A percentile compares a stretch with the other conserved stretches of the same genome.
Conservation (phyloP, 768 basidiomycete species). For the Russula olivacea region DNA sequence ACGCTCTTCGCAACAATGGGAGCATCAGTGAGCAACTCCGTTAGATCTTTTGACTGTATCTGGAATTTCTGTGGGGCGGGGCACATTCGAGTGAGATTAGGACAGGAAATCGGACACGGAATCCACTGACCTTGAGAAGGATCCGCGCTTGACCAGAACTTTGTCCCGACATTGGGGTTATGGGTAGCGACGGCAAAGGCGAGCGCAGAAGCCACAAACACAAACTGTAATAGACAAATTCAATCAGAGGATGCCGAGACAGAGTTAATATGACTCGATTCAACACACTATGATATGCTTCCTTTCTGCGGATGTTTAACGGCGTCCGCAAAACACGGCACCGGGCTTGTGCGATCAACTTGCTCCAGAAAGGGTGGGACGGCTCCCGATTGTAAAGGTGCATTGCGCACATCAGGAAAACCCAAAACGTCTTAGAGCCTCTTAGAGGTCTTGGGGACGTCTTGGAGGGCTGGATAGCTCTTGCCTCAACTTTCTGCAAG, state of each 20-base stretch:
- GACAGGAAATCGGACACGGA: neutral
- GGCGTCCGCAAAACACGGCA: conserved; percentile 42
- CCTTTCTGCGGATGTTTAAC: conserved; percentile 45
- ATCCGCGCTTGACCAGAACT: conserved; percentile 37
- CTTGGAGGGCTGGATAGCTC: too few species aligned
- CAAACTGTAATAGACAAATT: conserved; percentile 12
- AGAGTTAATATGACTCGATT: neutral
- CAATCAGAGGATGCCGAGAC: neutral
- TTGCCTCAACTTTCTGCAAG: too few species aligned
- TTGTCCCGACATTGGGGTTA: conserved; percentile 20
- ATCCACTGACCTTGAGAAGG: conserved; percentile 43
- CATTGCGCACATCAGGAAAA: too few species aligned
- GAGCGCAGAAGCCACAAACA: conserved; percentile 23
- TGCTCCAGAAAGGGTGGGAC: conserved; percentile 35
- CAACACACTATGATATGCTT: conserved; percentile 47
- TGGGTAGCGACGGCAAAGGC: conserved; percentile 20
- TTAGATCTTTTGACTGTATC: conserved; percentile 32
- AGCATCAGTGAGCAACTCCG: conserved; percentile 30
- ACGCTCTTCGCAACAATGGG: conserved; percentile 33
- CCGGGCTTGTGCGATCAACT: conserved; percentile 30
- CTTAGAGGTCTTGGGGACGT: too few species aligned
- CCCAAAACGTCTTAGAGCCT: too few species aligned
- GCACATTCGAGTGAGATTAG: neutral
- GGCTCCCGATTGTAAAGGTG: neutral
- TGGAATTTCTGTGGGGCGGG: conserved; percentile 33